Evolutionary conservation across 768 basidiomycete species (phyloP).

Genomic region (Lactarius indigo): DNA sequence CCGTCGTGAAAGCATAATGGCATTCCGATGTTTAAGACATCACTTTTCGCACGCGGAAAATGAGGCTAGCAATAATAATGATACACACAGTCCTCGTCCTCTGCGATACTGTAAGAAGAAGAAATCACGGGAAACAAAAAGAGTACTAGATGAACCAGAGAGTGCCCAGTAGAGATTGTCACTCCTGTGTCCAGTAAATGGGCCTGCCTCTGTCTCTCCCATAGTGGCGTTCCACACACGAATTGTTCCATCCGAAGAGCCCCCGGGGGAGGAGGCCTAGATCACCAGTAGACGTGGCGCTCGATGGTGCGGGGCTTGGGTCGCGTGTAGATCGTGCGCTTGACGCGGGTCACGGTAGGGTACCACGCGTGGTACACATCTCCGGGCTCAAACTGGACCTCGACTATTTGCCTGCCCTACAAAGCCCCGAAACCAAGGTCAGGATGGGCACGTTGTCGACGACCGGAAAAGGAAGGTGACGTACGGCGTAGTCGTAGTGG

Average conservation of each 20-base stretch:
- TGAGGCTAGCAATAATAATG: slow-evolving; percentile 21
- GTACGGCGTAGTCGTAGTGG: slow-evolving; percentile 64
- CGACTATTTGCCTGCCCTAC: slow-evolving; percentile 78
- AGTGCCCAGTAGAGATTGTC: not conserved
- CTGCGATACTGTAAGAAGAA: slow-evolving; percentile 9
- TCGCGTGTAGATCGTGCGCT: slow-evolving; percentile 57
- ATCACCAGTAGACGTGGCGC: slow-evolving; percentile 70
- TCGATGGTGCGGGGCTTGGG: slow-evolving; percentile 60
- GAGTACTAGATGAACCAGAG: slow-evolving; percentile 16
- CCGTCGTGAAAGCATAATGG: not conserved
- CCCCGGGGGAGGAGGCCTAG: not conserved
- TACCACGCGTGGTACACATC: slow-evolving; percentile 73
- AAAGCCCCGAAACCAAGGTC: not conserved
- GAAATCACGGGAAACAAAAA: not conserved
- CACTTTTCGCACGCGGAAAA: slow-evolving; percentile 16
- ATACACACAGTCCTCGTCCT: slow-evolving; percentile 25
- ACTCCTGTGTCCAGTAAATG: not conserved
- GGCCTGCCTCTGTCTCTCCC: too few species aligned
- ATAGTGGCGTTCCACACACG: too few species aligned
- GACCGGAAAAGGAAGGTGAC: slow-evolving; percentile 30
- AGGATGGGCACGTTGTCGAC: not conserved
- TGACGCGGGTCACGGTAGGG: slow-evolving; percentile 75
- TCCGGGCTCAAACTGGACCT: slow-evolving; percentile 71
- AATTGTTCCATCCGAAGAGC: not conserved
- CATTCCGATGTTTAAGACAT: slow-evolving; percentile 5